phyloP scores from a whole-genome alignment of 2,329 filamentous ascomycete genomes.

The Calonectria pauciramosa region DNA sequence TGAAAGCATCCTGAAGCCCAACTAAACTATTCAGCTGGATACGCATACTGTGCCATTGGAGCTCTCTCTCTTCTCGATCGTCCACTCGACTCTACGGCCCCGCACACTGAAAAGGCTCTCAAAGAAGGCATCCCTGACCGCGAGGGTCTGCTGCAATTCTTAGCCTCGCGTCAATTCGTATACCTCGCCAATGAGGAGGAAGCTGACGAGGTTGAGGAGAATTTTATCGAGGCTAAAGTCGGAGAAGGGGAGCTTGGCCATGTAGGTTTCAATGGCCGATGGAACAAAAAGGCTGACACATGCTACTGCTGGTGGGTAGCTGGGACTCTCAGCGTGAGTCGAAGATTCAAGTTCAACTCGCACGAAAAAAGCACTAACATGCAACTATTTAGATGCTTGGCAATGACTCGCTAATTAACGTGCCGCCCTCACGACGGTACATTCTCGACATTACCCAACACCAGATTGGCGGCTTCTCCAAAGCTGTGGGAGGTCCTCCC shows the following conservation, averaged over 20 bases:
- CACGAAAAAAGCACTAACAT: slow-evolving; percentile 12
- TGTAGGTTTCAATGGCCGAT: slow-evolving; percentile 89
- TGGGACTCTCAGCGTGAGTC: slow-evolving; percentile 67
- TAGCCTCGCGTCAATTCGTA: slow-evolving; percentile 74
- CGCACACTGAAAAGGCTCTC: slow-evolving; percentile 44
- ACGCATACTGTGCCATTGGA: slow-evolving; percentile 89
- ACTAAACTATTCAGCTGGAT: slow-evolving; percentile 73
- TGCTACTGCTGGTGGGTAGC: slow-evolving; percentile 96
- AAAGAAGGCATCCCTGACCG: slow-evolving; percentile 53
- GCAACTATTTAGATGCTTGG: slow-evolving; percentile 67
- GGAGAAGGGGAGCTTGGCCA: slow-evolving; percentile 55
- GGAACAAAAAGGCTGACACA: slow-evolving; percentile 93
- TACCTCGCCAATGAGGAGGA: slow-evolving; percentile 66
- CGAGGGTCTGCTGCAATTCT: slow-evolving; percentile 62
- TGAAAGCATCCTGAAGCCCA: slow-evolving; percentile 12
- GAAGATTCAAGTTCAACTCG: no score
- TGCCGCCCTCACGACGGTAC: slow-evolving; percentile 77
- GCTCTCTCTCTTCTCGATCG: slow-evolving; percentile 82
- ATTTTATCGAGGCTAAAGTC: slow-evolving; percentile 52
- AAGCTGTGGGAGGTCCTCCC: slow-evolving; percentile 75
- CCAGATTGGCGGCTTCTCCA: slow-evolving; percentile 85
- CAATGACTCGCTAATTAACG: slow-evolving; percentile 69
- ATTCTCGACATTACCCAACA: slow-evolving; percentile 91
- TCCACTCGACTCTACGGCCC: slow-evolving; percentile 55
- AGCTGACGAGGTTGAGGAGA: slow-evolving; percentile 59